These are phyloP conservation scores for Pestalotiopsis sp. DNA, from an alignment of 2,329 filamentous ascomycete genomes.

Conservation along the genomic window DNA sequence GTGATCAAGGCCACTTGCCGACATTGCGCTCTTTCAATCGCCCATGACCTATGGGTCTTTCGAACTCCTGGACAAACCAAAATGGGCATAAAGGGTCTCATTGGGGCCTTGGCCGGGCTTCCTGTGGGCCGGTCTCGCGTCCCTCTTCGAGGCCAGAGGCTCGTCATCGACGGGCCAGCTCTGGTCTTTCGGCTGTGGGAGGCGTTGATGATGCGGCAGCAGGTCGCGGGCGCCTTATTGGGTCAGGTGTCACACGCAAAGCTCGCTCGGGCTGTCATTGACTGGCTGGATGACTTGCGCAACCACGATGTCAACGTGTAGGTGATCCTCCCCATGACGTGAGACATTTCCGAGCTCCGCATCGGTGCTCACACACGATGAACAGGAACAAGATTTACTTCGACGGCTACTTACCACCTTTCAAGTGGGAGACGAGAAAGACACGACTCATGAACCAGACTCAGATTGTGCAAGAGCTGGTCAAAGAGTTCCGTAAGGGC, in stretches of 20 bases:
- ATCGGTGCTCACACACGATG: not conserved
- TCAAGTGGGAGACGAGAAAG: slow-evolving; percentile 66
- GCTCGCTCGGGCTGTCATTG: slow-evolving; percentile 53
- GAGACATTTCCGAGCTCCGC: slow-evolving; percentile 22
- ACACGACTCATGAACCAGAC: slow-evolving; percentile 55
- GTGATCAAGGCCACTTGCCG: not conserved
- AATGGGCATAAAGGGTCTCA: slow-evolving; percentile 66
- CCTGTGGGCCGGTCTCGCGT: slow-evolving; percentile 38
- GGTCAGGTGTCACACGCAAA: not conserved
- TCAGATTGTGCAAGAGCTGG: slow-evolving; percentile 56
- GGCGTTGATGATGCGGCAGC: slow-evolving; percentile 48
- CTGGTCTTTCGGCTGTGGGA: slow-evolving; percentile 75
- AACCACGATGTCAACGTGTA: slow-evolving; percentile 65
- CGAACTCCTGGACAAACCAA: not conserved
- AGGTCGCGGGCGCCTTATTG: slow-evolving; percentile 52
- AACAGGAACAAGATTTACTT: slow-evolving; percentile 75
- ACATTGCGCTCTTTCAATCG: not conserved
- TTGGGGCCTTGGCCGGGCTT: slow-evolving; percentile 55
- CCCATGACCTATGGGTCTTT: not conserved
- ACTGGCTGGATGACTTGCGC: slow-evolving; percentile 66
- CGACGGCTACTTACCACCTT: slow-evolving; percentile 75
- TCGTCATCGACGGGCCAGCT: slow-evolving; percentile 77
- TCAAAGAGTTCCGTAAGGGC: slow-evolving; percentile 32
- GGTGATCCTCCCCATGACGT: slow-evolving; percentile 28
- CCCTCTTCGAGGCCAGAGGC: slow-evolving; percentile 41